Evolutionary conservation across 2,329 filamentous ascomycete genomes (phyloP).

Genomic region (Penicillium olsonii): DNA sequence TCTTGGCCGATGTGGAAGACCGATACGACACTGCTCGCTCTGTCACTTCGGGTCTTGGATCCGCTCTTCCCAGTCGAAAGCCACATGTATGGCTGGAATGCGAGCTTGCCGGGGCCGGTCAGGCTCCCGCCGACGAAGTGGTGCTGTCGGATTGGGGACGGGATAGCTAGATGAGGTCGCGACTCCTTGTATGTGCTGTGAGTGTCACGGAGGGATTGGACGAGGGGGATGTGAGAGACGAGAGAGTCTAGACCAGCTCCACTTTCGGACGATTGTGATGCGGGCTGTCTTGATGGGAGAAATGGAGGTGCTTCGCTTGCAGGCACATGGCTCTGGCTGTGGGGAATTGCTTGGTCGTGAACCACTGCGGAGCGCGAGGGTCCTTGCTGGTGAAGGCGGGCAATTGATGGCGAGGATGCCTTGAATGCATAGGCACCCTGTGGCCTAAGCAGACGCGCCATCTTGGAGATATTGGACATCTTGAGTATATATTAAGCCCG

Average conservation of each 20-base stretch:
- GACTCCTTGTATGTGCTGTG: slow-evolving; percentile 66
- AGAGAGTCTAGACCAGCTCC: slow-evolving; percentile 23
- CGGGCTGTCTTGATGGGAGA: not conserved
- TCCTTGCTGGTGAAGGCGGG: slow-evolving; percentile 24
- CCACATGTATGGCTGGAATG: slow-evolving; percentile 68
- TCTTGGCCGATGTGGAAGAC: slow-evolving; percentile 37
- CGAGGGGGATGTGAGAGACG: slow-evolving; percentile 62
- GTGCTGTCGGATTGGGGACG: slow-evolving; percentile 63
- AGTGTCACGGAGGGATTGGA: slow-evolving; percentile 64
- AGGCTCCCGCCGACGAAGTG: slow-evolving; percentile 81
- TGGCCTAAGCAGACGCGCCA: slow-evolving; percentile 15
- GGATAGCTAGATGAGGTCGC: slow-evolving; percentile 82
- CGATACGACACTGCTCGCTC: slow-evolving; percentile 23
- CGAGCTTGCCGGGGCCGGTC: slow-evolving; percentile 69
- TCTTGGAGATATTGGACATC: slow-evolving; percentile 14
- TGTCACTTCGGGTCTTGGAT: not conserved
- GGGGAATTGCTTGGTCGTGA: slow-evolving; percentile 25
- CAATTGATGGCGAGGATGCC: slow-evolving; percentile 6
- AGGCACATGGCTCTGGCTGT: slow-evolving; percentile 12
- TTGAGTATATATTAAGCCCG: slow-evolving; percentile 1
- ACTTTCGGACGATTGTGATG: not conserved
- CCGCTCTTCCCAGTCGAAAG: slow-evolving; percentile 14
- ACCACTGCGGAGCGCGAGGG: slow-evolving; percentile 25
- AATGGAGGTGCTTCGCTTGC: slow-evolving; percentile 5
- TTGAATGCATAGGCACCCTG: slow-evolving; percentile 1